These are phyloP conservation scores for Fusarium buharicum DNA, from an alignment of 2,329 filamentous ascomycete genomes.

Conservation along the genomic window DNA sequence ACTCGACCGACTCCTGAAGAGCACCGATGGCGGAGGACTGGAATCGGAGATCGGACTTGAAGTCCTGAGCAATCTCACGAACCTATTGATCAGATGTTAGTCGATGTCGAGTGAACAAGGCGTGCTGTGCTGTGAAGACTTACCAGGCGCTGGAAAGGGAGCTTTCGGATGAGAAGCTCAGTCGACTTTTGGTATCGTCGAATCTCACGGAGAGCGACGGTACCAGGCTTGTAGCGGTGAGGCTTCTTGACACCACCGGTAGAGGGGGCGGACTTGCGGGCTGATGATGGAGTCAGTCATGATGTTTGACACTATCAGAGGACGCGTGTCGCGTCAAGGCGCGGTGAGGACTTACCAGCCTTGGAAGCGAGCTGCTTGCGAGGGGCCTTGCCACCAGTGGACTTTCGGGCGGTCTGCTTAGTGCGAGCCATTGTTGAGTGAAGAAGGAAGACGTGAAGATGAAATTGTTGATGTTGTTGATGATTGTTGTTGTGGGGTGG, in stretches of 20 bases:
- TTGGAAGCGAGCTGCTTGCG: conserved; percentile 99
- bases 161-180: conserved; percentile 94
- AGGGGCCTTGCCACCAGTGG: conserved; percentile 80
- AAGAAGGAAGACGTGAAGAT: conserved; percentile 36
- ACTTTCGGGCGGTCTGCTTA: conserved; percentile 78
- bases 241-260: conserved; percentile 98
- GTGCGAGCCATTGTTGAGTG: conserved; percentile 68
- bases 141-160: conserved; percentile 95
- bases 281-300: conserved; percentile 34
- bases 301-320: conserved; percentile 2
- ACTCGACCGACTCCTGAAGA: conserved; percentile 98
- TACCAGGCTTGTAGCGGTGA: conserved; percentile 89
- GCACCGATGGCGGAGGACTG: conserved; percentile 98
- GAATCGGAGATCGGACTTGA: conserved; percentile 96
- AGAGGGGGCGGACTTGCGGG: conserved; percentile 96
- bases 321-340: conserved; percentile 31
- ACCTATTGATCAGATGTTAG: conserved; percentile 60
- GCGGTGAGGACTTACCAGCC: conserved; percentile 65
- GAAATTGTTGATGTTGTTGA: conserved; percentile 44
- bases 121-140: conserved; percentile 43
- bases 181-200: conserved; percentile 98
- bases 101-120: neutral
- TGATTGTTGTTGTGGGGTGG: conserved; percentile 45
- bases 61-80: conserved; percentile 95
- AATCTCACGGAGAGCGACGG: conserved; percentile 98